Conservation (phyloP, 495 filamentous ascomycete species). For the Xylaria grammica region DNA sequence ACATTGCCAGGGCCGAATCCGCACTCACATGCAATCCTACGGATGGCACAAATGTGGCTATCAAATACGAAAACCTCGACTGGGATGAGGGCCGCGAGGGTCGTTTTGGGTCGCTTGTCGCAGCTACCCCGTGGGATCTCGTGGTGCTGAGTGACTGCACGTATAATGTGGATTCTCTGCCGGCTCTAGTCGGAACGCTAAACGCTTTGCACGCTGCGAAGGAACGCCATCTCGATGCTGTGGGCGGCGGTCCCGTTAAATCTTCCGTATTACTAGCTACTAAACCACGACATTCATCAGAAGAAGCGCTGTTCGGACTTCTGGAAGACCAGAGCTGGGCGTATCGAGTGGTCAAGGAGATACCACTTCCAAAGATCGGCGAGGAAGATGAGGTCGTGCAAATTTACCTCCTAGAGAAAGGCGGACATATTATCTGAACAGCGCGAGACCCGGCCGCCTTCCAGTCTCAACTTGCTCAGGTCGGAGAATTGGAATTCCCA, state of each 20-base stretch:
- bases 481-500: too few relatives aligned
- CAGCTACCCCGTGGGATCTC: slow-evolving; percentile 63
- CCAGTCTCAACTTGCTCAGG: too few relatives aligned
- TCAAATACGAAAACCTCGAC: slow-evolving; percentile 70
- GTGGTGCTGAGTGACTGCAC: slow-evolving; percentile 91
- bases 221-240: slow-evolving; percentile 42
- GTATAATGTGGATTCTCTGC: slow-evolving; percentile 85
- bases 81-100: slow-evolving; percentile 63
- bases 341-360: slow-evolving; percentile 48
- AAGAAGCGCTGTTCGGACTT: slow-evolving; percentile 78
- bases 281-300: slow-evolving; percentile 85
- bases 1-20: slow-evolving; percentile 40
- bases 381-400: slow-evolving; percentile 64
- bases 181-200: slow-evolving; percentile 75
- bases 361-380: slow-evolving; percentile 65
- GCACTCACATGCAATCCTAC: slow-evolving; percentile 13
- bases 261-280: slow-evolving; percentile 71
- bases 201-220: slow-evolving; percentile 49
- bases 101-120: slow-evolving; percentile 41
- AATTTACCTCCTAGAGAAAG: slow-evolving; percentile 56
- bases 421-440: background rate
- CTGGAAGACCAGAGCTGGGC: slow-evolving; percentile 65
- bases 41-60: slow-evolving; percentile 32
- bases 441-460: background rate
- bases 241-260: slow-evolving; percentile 23